Conservation (phyloP, 2,329 filamentous ascomycete genomes). For the Diaporthe vexans region DNA sequence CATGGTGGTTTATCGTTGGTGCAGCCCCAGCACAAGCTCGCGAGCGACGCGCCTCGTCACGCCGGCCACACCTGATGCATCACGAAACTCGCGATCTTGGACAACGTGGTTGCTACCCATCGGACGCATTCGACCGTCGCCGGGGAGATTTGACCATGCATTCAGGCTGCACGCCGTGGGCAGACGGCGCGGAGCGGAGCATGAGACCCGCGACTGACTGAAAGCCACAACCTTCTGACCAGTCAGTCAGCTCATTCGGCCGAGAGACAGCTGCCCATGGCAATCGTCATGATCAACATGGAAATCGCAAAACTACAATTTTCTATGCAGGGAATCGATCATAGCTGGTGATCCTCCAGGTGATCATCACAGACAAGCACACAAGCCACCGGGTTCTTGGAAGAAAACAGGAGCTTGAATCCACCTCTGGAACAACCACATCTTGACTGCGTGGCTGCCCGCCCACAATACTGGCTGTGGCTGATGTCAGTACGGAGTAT, state of each 20-base stretch:
- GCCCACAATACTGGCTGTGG: conserved; percentile 1
- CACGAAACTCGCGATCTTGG: not conserved
- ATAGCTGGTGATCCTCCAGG: conserved; percentile 22
- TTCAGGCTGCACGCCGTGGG: not conserved
- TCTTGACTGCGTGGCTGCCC: not conserved
- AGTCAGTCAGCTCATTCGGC: not conserved
- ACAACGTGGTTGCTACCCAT: not conserved
- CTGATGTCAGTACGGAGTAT: conserved; percentile 7
- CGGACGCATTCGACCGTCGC: not conserved
- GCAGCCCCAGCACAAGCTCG: conserved; percentile 1
- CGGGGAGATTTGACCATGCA: not conserved
- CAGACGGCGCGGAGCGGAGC: not conserved
- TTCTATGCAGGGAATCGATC: conserved; percentile 20
- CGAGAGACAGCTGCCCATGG: not conserved
- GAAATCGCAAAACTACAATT: conserved; percentile 1
- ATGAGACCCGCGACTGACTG: not conserved
- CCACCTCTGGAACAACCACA: conserved; percentile 3
- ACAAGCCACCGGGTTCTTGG: not conserved
- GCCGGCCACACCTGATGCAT: conserved; percentile 10
- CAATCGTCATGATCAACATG: not conserved
- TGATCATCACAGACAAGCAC: conserved; percentile 16
- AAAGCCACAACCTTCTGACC: not conserved
- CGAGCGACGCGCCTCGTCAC: not conserved
- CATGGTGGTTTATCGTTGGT: not conserved
- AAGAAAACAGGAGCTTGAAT: conserved; percentile 26